A percentile compares a stretch with the other conserved stretches of the same genome.
Evolutionary conservation across 2,329 filamentous ascomycete species (phyloP).

Genomic region (Biscogniauxia sp.): DNA sequence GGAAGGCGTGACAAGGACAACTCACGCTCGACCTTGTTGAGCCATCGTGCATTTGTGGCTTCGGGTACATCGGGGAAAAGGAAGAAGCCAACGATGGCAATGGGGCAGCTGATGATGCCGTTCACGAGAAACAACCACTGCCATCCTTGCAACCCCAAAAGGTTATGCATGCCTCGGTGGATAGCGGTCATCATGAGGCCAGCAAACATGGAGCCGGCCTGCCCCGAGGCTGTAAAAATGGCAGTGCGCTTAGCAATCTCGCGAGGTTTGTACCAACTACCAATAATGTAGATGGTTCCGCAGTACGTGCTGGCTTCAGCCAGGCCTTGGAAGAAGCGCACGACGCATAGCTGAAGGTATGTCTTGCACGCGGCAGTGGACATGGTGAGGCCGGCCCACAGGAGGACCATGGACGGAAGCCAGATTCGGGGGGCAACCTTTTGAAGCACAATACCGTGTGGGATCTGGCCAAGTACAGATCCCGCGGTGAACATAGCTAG

Average conservation of each 20-base stretch:
- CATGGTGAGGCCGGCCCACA: conserved; percentile 46
- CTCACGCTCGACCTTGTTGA: conserved; percentile 27
- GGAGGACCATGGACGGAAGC: conserved; percentile 44
- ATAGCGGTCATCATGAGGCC: conserved; percentile 45
- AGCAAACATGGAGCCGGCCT: conserved; percentile 52
- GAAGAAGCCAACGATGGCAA: conserved; percentile 46
- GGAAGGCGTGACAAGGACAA: conserved; percentile 31
- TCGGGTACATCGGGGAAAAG: conserved; percentile 42
- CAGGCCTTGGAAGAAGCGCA: conserved; percentile 44
- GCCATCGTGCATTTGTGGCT: conserved; percentile 39
- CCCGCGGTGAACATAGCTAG: conserved; percentile 35
- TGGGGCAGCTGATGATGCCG: conserved; percentile 46
- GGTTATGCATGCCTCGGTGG: conserved; percentile 37
- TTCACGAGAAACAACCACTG: conserved; percentile 41
- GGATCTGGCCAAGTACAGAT: conserved; percentile 41
- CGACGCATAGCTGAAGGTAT: conserved; percentile 32
- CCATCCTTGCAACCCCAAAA: conserved; percentile 45
- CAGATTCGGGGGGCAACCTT: conserved; percentile 46
- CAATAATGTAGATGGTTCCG: conserved; percentile 2
- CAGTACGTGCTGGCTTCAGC: conserved; percentile 38
- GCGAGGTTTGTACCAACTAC: conserved; percentile 50
- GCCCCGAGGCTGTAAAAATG: conserved; percentile 51
- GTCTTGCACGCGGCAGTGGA: conserved; percentile 30
- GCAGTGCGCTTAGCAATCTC: conserved; percentile 52
- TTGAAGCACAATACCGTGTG: conserved; percentile 44